phyloP scores from a whole-genome alignment of 2,329 filamentous ascomycete species.

The Catunica adiposa region DNA sequence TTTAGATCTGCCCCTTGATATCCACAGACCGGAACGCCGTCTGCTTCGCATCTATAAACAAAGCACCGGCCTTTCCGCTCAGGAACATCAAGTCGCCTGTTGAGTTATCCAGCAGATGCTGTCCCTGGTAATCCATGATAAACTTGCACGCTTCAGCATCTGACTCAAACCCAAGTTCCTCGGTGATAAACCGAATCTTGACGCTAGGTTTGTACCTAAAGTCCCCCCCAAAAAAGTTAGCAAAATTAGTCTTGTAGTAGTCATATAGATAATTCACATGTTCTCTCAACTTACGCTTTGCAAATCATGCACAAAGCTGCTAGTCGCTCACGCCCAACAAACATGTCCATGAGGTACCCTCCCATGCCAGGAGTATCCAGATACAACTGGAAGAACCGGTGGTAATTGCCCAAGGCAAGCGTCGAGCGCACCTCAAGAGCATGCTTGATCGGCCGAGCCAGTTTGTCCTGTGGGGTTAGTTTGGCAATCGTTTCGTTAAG shows the following conservation, averaged over 20 bases:
- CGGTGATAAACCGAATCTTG: slow-evolving; percentile 77
- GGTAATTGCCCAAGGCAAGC: slow-evolving; percentile 85
- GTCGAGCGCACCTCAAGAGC: slow-evolving; percentile 82
- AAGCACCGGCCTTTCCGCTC: slow-evolving; percentile 51
- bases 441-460: slow-evolving; percentile 70
- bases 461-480: slow-evolving; percentile 95
- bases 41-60: slow-evolving; percentile 59
- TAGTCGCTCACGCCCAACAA: slow-evolving; percentile 83
- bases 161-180: slow-evolving; percentile 90
- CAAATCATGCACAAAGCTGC: slow-evolving; percentile 82
- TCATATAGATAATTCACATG: no score
- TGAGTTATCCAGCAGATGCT: slow-evolving; percentile 56
- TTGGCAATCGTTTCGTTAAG: slow-evolving; percentile 97
- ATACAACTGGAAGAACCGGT: slow-evolving; percentile 94
- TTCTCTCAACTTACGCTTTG: slow-evolving; percentile 59
- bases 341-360: slow-evolving; percentile 98
- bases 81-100: slow-evolving; percentile 43
- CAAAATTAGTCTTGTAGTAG: background rate
- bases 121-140: slow-evolving; percentile 62
- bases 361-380: slow-evolving; percentile 92
- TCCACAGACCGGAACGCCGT: slow-evolving; percentile 76
- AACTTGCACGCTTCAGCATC: slow-evolving; percentile 85
- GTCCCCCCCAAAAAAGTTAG: background rate
- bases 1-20: slow-evolving; percentile 90
- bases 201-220: slow-evolving; percentile 81